These are phyloP conservation scores for Anthracocystis walkeri DNA, from an alignment of 1,284 basidiomycete species.

Conservation along the genomic window DNA sequence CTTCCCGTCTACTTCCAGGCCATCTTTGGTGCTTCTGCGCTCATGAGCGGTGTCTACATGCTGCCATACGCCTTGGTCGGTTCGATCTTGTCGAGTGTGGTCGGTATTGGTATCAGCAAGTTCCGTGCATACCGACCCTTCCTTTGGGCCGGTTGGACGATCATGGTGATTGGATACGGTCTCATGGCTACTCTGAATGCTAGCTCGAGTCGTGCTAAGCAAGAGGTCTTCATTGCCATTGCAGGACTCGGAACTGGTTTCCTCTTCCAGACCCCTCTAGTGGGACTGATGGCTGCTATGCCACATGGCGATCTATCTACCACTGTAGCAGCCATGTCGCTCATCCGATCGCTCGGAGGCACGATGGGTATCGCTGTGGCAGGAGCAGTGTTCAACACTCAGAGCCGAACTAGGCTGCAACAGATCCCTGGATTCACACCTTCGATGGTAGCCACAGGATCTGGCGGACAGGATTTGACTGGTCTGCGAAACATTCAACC, in stretches of 20 bases:
- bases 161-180: constrained; percentile 52
- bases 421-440: constrained; percentile 26
- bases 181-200: constrained; percentile 56
- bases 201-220: constrained; percentile 26
- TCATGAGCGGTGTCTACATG: constrained; percentile 80
- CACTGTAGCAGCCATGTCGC: constrained; percentile 49
- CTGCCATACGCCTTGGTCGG: constrained; percentile 79
- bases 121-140: constrained; percentile 77
- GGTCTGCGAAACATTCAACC: constrained; percentile 61
- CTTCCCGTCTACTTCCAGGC: constrained; percentile 78
- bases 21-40: constrained; percentile 80
- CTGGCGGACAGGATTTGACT: constrained; percentile 46
- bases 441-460: constrained; percentile 22
- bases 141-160: constrained; percentile 73
- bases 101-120: constrained; percentile 76
- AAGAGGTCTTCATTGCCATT: constrained; percentile 53
- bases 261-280: constrained; percentile 63
- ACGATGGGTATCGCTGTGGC: constrained; percentile 60
- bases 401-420: constrained; percentile 28
- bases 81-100: constrained; percentile 74
- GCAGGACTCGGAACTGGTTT: constrained; percentile 58
- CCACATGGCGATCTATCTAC: constrained; percentile 54
- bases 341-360: constrained; percentile 53
- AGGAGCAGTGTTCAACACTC: constrained; percentile 58
- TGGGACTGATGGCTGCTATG: constrained; percentile 61